phyloP scores from a whole-genome alignment of 2,329 filamentous ascomycete species.

The Pyricularia sp. region DNA sequence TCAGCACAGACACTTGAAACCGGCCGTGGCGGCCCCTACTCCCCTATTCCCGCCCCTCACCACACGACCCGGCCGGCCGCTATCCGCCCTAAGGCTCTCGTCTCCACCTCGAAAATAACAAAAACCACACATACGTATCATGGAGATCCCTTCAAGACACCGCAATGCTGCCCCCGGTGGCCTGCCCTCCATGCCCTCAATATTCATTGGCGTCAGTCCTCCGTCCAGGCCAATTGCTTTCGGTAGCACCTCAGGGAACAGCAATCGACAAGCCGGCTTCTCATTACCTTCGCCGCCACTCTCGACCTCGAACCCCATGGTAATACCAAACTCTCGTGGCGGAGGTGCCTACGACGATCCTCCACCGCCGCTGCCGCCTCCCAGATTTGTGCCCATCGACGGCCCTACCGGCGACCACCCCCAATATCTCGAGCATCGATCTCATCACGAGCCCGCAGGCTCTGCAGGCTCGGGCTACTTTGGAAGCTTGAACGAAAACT shows the following conservation, averaged over 20 bases:
- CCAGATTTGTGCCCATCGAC: conserved; percentile 16
- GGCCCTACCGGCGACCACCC: conserved; percentile 10
- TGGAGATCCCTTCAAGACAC: conserved; percentile 10
- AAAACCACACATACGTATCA: neutral
- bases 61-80: neutral
- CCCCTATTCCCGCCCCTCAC: neutral
- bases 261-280: conserved; percentile 4
- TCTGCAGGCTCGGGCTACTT: conserved; percentile 3
- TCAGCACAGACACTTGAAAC: neutral
- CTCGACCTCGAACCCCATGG: conserved; percentile 20
- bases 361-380: conserved; percentile 23
- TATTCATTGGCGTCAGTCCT: conserved; percentile 11
- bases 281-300: conserved; percentile 16
- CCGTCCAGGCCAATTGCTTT: conserved; percentile 4
- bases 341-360: conserved; percentile 16
- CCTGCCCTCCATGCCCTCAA: conserved; percentile 9
- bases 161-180: conserved; percentile 5
- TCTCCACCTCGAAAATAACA: neutral
- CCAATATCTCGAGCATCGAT: conserved; percentile 7
- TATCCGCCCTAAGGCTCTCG: neutral
- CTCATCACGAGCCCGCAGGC: neutral
- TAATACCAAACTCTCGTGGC: conserved; percentile 20
- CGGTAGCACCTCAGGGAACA: conserved; percentile 1
- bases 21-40: neutral
- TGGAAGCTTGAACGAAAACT: neutral